Base-by-base conservation (phyloP, 2,329 filamentous ascomycete genomes). In the Sporothrix brunneoviolacea region DNA sequence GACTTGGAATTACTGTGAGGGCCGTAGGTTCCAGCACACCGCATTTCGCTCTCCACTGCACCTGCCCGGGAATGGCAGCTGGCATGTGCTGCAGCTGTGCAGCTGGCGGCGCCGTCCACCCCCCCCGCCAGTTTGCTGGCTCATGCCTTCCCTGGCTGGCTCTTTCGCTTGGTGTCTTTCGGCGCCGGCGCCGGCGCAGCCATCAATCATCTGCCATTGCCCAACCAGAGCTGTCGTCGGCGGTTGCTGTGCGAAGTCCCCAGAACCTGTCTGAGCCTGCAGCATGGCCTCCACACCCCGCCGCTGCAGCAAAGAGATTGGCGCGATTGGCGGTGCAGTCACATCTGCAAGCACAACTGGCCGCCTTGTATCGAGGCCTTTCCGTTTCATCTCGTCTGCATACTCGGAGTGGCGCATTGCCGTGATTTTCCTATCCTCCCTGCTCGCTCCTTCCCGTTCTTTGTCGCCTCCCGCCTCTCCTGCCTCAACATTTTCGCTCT, bases 31-130 rank as follows among this genome's bases (percentile, higher is more conserved):
- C 35, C 44, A 47, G 44, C 28, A 40, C 33, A 19, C 36, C 27
- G 16, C 15, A 22, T 37, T n/a, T n/a, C n/a, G 22, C 30, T 21
- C 32, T 18, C 30, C 32, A 36, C 42, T 16, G 18, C 41, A 22
- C 27, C 30, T 44, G 19, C n/a, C 48, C 35, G 38, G 28, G 21
- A 46, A 46, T 50, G 48, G 38, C 22, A 18, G 37, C 16, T 41
- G 48, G 48, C 13, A 46, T 51, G 41, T 40, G 36, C 13, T n/a
- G n/a, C n/a, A n/a, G n/a, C n/a, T n/a, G n/a, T n/a, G n/a, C n/a
- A n/a, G n/a, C n/a, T 28, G 24, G 24, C 24, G 6, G 10, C 6
- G 6, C 24, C 24, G 24, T 13, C n/a, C 35, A 4, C 35, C 12
- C 15, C 12, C n/a, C 35, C 8, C 35, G 13, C 28, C 28, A 30